Evolutionary conservation across 106 monocot species (phyloP).

Genomic region (Apostasia ramifera): DNA sequence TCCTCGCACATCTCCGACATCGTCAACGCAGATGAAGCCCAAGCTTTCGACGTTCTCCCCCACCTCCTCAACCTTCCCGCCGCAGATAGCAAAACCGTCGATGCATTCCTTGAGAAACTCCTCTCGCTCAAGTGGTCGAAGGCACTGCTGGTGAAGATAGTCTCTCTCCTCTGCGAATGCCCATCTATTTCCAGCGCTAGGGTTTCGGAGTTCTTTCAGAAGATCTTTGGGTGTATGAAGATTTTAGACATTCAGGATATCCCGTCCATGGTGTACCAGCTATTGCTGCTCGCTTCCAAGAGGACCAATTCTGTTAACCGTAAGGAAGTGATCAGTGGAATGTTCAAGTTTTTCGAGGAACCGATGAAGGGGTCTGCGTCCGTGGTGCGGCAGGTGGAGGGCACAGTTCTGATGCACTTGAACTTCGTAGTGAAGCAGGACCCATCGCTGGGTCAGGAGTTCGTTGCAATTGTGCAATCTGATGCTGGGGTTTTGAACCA

Average conservation of each 20-base stretch:
- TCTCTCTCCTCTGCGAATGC: constrained; percentile 47
- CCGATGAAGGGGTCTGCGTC: constrained; percentile 33
- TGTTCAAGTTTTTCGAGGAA: constrained; percentile 60
- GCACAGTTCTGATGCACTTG: constrained; percentile 84
- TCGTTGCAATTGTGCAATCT: constrained; percentile 31
- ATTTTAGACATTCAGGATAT: constrained; percentile 74
- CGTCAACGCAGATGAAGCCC: constrained; percentile 24
- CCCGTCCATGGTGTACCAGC: constrained; percentile 77
- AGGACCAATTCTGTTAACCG: constrained; percentile 17
- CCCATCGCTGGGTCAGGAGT: constrained; percentile 55
- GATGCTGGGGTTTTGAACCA: constrained; percentile 47
- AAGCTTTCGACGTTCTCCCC: constrained; percentile 61
- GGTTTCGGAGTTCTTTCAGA: constrained; percentile 42
- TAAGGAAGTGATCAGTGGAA: constrained; percentile 38
- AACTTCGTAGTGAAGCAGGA: constrained; percentile 98
- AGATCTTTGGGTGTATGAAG: constrained; percentile 46
- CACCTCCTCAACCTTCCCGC: constrained; percentile 24
- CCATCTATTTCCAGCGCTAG: constrained; percentile 15
- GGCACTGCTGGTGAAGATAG: constrained; percentile 45
- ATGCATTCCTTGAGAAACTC: constrained; percentile 20
- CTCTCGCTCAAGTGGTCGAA: constrained; percentile 53
- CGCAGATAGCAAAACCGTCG: not conserved
- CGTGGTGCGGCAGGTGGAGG: constrained; percentile 72
- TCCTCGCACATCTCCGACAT: constrained; percentile 22
- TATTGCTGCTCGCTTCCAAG: constrained; percentile 73